A percentile compares a stretch with the other conserved stretches of the same genome.
Evolutionary conservation across 2,329 filamentous ascomycete genomes (phyloP).

Genomic region (Kalmusia sp.): DNA sequence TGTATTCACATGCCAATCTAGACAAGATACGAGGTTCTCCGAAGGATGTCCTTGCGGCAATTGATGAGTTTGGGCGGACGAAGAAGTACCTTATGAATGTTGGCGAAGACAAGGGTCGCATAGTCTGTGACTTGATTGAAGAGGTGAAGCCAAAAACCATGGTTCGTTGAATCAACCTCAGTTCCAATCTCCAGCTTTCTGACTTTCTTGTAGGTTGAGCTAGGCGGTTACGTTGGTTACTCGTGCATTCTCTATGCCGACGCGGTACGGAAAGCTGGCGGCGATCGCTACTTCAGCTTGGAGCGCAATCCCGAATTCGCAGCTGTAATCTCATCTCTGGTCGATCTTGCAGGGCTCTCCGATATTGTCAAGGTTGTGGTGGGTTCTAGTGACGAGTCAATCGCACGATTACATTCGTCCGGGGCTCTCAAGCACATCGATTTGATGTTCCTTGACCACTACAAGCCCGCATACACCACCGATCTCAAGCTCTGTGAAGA

Average conservation of each 20-base stretch:
- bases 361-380: conserved; percentile 74
- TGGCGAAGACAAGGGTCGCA: conserved; percentile 74
- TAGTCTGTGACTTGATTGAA: conserved; percentile 72
- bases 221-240: conserved; percentile 84
- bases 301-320: conserved; percentile 79
- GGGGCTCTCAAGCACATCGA: conserved; percentile 68
- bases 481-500: conserved; percentile 82
- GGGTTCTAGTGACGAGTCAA: conserved; percentile 70
- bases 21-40: conserved; percentile 71
- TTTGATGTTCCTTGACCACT: conserved; percentile 80
- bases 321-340: conserved; percentile 71
- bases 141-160: conserved; percentile 71
- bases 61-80: conserved; percentile 72
- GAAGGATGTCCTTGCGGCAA: conserved; percentile 67
- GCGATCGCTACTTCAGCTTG: conserved; percentile 72
- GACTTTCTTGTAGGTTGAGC: conserved; percentile 63
- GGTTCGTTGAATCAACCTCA: conserved; percentile 46
- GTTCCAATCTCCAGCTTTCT: background rate
- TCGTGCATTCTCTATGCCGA: conserved; percentile 78
- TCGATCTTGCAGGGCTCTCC: conserved; percentile 75
- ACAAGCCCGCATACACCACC: conserved; percentile 75
- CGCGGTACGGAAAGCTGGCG: conserved; percentile 68
- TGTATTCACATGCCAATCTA: conserved; percentile 68
- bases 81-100: conserved; percentile 82
- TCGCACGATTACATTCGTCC: conserved; percentile 64